Evolutionary conservation across 208 protist genomes (phyloP), one percentile per base, ranked within the genome.

Genomic region (Leishmania braziliensis): DNA sequence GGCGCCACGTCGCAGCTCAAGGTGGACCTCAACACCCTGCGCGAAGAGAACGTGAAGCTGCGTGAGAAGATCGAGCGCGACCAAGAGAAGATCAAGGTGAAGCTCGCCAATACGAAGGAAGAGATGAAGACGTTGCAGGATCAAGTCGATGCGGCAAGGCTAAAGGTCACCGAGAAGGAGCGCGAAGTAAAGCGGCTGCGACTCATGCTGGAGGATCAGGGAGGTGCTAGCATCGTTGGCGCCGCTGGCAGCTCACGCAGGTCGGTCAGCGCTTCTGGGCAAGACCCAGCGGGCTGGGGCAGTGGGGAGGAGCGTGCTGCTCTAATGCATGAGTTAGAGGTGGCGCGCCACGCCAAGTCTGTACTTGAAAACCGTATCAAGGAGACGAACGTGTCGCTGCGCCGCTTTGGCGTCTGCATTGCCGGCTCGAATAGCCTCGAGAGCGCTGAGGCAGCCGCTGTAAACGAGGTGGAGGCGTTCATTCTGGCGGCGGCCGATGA

Each of bases 41-140:
- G 88, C 33, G 92, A 98, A 36, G 95, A 98, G 72, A 96, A 97
- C 79, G 79, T 81, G 54, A 96, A 95, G 78, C 86, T 98, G 79
- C 91, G 93, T 75, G 92, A 97, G 82, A 98, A 98, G 90, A 93
- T 98, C 79, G 91, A 96, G 86, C 89, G 92, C 33, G 95, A 98
- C 75, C 93, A 97, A 78, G 95, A 98, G 79, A 95, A 96, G 77
- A 97, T 98, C 72, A 98, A 97, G 84, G 88, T 87, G 16, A 97
- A 96, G 85, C 82, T 98, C 23, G 82, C 83, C 46, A 96, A 97
- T 80, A 84, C 62, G 69, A 95, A 97, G 83, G 93, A 95, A 54
- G 92, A 97, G 82, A 86, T 87, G 73, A 93, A 94, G 84, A 77
- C 86, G 9, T 72, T 95, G 46, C 90, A 94, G 70, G 93, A 97